Conservation (phyloP, 257 asterid genomes). For the Eustoma russellianum region DNA sequence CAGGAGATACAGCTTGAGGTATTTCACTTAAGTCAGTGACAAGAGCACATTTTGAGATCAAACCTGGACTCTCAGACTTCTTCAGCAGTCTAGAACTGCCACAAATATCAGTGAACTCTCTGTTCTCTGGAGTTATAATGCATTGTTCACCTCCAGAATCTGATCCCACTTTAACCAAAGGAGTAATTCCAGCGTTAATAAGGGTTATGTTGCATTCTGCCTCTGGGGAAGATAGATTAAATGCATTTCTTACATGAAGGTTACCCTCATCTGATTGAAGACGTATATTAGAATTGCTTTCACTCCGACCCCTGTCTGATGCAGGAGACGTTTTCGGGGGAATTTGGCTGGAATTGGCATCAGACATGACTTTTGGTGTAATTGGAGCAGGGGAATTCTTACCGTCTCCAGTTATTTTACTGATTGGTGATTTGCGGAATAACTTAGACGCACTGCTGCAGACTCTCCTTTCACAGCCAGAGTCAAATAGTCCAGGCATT, state of each 20-base stretch:
- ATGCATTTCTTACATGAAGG: constrained; percentile 21
- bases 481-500: constrained; percentile 17
- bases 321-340: constrained; percentile 26
- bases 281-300: constrained; percentile 24
- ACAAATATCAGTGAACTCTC: constrained; percentile 25
- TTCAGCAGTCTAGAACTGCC: constrained; percentile 30
- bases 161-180: constrained; percentile 12
- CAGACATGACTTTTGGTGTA: constrained; percentile 22
- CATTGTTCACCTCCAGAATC: constrained; percentile 27
- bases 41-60: constrained; percentile 17
- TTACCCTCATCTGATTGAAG: constrained; percentile 13
- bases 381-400: constrained; percentile 30
- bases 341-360: constrained; percentile 22
- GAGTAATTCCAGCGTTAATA: constrained; percentile 19
- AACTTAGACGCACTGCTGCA: constrained; percentile 21
- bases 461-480: constrained; percentile 22
- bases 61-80: constrained; percentile 15
- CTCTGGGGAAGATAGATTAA: constrained; percentile 19
- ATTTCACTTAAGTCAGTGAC: constrained; percentile 15
- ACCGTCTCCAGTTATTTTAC: constrained; percentile 24
- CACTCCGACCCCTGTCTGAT: constrained; percentile 25
- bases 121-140: constrained; percentile 25
- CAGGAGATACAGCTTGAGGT: constrained; percentile 20
- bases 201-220: constrained; percentile 19
- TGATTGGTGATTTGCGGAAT: constrained; percentile 11